Evolutionary conservation across 2,329 filamentous ascomycete genomes (phyloP).

Genomic region (Epichloe elymi): DNA sequence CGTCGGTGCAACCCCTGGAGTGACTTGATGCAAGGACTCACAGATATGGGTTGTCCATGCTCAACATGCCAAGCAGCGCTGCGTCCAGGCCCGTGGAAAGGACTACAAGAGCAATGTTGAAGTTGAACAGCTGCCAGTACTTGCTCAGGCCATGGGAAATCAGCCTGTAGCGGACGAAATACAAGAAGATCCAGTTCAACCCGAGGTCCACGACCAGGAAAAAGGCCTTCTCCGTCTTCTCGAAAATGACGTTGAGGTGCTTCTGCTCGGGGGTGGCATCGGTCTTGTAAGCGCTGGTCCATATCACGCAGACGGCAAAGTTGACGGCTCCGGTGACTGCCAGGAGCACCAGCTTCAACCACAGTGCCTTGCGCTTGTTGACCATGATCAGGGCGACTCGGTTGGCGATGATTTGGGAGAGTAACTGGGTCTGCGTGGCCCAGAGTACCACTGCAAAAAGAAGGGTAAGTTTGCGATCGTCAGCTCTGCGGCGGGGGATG

Average conservation of each 20-base stretch:
- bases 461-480: not conserved
- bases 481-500: not conserved
- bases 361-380: constrained; percentile 18
- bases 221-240: constrained; percentile 27
- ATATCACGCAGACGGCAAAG: constrained; percentile 26
- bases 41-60: constrained; percentile 7
- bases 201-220: constrained; percentile 34
- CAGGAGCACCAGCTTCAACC: constrained; percentile 24
- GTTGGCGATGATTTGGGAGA: constrained; percentile 33
- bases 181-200: constrained; percentile 37
- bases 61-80: constrained; percentile 13
- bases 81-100: constrained; percentile 36
- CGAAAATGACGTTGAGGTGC: constrained; percentile 11
- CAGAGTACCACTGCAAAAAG: constrained; percentile 6
- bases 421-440: constrained; percentile 22
- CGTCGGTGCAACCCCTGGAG: no score
- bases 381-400: constrained; percentile 28
- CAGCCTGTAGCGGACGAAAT: constrained; percentile 30
- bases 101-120: constrained; percentile 34
- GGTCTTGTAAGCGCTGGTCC: constrained; percentile 22
- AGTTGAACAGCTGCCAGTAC: constrained; percentile 34
- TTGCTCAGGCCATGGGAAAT: constrained; percentile 34
- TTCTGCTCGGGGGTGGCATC: constrained; percentile 4
- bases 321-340: constrained; percentile 23
- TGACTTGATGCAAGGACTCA: not conserved